Conservation (phyloP, 805 yeast species). For the Kazachstania bromeliacearum region DNA sequence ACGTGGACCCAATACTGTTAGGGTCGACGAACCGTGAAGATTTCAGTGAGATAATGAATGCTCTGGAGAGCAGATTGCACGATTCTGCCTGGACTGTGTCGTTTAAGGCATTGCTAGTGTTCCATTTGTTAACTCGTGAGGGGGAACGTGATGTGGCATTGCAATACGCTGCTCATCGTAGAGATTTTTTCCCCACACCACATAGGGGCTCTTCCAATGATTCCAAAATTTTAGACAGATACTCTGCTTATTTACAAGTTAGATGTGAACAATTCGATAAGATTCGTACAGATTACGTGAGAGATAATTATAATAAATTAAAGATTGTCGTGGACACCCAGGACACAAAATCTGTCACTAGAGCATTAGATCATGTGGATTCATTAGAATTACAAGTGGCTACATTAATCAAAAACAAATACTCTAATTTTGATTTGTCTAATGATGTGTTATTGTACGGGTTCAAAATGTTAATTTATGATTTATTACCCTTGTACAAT, state of each 20-base stretch:
- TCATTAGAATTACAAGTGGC: conserved; percentile 77
- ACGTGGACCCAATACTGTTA: conserved; percentile 81
- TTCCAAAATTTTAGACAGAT: conserved; percentile 48
- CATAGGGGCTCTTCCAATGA: conserved; percentile 31
- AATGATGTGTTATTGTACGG: conserved; percentile 79
- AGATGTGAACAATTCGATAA: conserved; percentile 62
- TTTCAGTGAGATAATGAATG: conserved; percentile 58
- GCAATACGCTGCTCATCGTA: conserved; percentile 43
- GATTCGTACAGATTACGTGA: conserved; percentile 65
- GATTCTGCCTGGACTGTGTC: conserved; percentile 89
- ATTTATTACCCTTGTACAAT: conserved; percentile 76
- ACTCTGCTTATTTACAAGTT: conserved; percentile 58
- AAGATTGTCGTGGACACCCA: conserved; percentile 39
- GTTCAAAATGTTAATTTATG: conserved; percentile 83
- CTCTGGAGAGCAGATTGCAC: conserved; percentile 51
- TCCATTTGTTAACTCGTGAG: conserved; percentile 87
- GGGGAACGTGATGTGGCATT: conserved; percentile 76
- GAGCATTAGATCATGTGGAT: conserved; percentile 74
- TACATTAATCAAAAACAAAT: conserved; percentile 62
- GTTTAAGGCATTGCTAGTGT: conserved; percentile 72
- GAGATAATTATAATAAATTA: conserved; percentile 49
- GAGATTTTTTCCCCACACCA: conserved; percentile 39
- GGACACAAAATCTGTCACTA: conserved; percentile 44
- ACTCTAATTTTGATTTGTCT: conserved; percentile 68
- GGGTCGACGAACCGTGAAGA: conserved; percentile 35